Evolutionary conservation across 306 rosid species (phyloP).

Genomic region (Sphenostylis stenocarpa): DNA sequence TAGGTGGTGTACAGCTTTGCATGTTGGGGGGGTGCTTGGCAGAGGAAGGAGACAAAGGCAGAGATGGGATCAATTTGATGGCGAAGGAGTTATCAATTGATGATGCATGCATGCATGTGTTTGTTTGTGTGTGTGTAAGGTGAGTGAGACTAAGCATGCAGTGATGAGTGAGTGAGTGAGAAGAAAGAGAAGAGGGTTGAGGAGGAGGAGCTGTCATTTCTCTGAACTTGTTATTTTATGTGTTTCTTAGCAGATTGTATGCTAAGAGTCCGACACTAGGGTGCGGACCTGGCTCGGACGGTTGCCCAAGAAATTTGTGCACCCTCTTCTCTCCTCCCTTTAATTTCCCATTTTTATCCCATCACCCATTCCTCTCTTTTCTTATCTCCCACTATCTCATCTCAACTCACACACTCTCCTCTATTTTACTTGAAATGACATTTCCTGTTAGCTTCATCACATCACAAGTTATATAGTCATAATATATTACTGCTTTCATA

Average conservation of each 20-base stretch:
- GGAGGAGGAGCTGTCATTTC: slow-evolving; percentile 57
- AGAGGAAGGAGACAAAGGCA: slow-evolving; percentile 52
- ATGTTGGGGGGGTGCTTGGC: slow-evolving; percentile 30
- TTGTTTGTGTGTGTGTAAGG: background rate
- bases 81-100: background rate
- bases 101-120: background rate
- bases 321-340: slow-evolving; percentile 33
- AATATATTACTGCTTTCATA: no score
- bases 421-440: slow-evolving; percentile 5
- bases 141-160: slow-evolving; percentile 13
- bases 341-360: slow-evolving; percentile 13
- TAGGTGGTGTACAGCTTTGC: slow-evolving; percentile 41
- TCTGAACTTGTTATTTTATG: slow-evolving; percentile 26
- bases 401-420: background rate
- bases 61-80: slow-evolving; percentile 31
- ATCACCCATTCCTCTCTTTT: slow-evolving; percentile 14
- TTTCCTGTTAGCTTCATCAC: background rate
- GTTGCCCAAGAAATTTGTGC: slow-evolving; percentile 49
- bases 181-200: background rate
- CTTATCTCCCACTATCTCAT: background rate
- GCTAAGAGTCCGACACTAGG: slow-evolving; percentile 60
- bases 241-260: slow-evolving; percentile 37
- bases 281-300: slow-evolving; percentile 43
- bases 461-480: no score
- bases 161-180: background rate